These are phyloP conservation scores for Lactarius indigo DNA, from an alignment of 768 basidiomycete species.

Conservation along the genomic window DNA sequence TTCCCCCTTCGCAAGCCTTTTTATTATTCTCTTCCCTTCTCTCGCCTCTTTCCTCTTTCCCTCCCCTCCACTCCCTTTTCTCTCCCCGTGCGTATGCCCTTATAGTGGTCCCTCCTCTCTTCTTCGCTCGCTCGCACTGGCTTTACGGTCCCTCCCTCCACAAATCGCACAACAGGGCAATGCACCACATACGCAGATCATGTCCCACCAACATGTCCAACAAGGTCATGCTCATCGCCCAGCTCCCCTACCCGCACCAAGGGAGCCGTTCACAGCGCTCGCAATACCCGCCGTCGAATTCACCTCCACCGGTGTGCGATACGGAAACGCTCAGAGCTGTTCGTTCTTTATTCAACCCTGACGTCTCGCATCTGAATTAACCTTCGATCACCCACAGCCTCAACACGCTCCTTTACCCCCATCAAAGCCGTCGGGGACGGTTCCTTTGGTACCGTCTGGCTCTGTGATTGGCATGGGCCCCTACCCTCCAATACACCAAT, in stretches of 20 bases:
- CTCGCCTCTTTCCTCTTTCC: neutral
- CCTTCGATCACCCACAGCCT: constrained; percentile 46
- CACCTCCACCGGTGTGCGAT: constrained; percentile 61
- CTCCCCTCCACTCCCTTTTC: constrained; percentile 35
- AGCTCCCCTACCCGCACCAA: constrained; percentile 30
- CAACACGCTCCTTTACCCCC: constrained; percentile 85
- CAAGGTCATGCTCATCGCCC: constrained; percentile 27
- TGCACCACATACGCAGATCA: constrained; percentile 51
- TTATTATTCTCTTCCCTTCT: neutral
- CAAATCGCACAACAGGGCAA: constrained; percentile 33
- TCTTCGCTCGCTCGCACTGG: constrained; percentile 33
- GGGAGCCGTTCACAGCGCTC: constrained; percentile 62
- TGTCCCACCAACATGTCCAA: constrained; percentile 37
- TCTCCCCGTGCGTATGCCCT: constrained; percentile 29
- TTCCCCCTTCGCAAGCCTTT: neutral
- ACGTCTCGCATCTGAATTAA: neutral
- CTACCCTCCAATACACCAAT: constrained; percentile 87
- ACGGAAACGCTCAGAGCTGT: constrained; percentile 47
- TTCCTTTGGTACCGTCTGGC: constrained; percentile 97
- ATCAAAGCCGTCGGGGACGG: constrained; percentile 98
- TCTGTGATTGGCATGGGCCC: constrained; percentile 98
- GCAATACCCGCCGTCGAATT: constrained; percentile 78
- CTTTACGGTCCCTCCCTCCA: constrained; percentile 41
- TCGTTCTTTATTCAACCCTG: constrained; percentile 7
- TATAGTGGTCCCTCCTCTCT: constrained; percentile 33